phyloP scores from a whole-genome alignment of 2,329 filamentous ascomycete species.

The Bipolaris bicolor region DNA sequence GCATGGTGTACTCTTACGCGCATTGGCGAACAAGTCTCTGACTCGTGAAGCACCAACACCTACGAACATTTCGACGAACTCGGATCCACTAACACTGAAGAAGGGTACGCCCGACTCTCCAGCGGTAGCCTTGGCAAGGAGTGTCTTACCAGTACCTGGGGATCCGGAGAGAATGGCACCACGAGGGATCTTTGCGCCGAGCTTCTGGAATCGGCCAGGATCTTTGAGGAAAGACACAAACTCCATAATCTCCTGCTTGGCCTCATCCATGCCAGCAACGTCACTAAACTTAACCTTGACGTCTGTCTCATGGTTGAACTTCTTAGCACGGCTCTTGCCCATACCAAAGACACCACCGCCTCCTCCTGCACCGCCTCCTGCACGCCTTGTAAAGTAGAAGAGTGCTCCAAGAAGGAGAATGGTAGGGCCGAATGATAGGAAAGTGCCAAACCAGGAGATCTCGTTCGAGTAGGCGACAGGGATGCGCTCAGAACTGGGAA shows the following conservation, averaged over 20 bases:
- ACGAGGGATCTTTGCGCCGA: conserved; percentile 96
- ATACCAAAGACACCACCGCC: conserved; percentile 86
- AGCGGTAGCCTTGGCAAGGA: conserved; percentile 95
- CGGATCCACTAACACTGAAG: conserved; percentile 97
- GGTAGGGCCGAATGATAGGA: conserved; percentile 86
- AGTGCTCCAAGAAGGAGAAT: conserved; percentile 83
- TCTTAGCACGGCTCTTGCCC: conserved; percentile 92
- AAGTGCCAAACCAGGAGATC: conserved; percentile 71
- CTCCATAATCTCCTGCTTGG: conserved; percentile 98
- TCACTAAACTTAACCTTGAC: conserved; percentile 97
- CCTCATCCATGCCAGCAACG: conserved; percentile 97
- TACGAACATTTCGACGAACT: conserved; percentile 99
- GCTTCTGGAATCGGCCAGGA: conserved; percentile 87
- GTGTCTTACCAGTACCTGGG: conserved; percentile 96
- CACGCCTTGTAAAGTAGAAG: conserved; percentile 78
- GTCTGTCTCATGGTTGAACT: conserved; percentile 95
- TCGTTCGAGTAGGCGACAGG: conserved; percentile 87
- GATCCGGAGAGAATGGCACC: conserved; percentile 97
- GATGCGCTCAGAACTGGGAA: conserved; percentile 86
- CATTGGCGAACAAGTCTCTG: conserved; percentile 90
- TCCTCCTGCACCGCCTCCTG: conserved; percentile 66
- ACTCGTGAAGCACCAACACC: conserved; percentile 97
- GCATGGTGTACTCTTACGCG: conserved; percentile 93
- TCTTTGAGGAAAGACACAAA: conserved; percentile 97
- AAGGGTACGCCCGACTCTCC: conserved; percentile 97